Base-by-base conservation (phyloP, 305 asterid species). In the Ilex paraguariensis region DNA sequence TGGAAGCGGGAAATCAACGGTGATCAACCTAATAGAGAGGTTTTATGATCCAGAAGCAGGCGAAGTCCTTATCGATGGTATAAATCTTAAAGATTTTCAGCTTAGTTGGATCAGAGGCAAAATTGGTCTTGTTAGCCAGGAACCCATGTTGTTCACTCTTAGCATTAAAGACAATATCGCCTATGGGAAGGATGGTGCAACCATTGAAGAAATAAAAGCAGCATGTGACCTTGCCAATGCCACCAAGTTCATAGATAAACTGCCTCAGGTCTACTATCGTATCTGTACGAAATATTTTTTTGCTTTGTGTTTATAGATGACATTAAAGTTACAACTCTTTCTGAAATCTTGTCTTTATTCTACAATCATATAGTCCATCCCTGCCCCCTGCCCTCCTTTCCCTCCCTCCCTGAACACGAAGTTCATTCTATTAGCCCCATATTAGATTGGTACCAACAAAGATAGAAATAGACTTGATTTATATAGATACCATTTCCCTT, bases 1-100 rank as follows among this genome's bases (percentile, higher is more conserved):
- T 70, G 94, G 96, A 6, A 78, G 87, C 57, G 96, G 96, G 8
- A 87, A 87, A 70, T 85, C 96, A 36, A 83, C 83, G 0, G 75
- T 87, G 2, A 65, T 85, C 54, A 87, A 61, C 62, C 81, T 87
- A 36, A 71, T 87, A 1, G 82, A 85, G 78, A 77, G 96, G 69
- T 88, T 83, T 64, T 88, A 88, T 69, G 96, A 50, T 50, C 54
- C 54, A 50, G 14, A 50, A 50, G 54, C 14, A 5, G 54, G 54
- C 13, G 54, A 50, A 88, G 78, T 88, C 61, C 63, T 83, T 62
- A 85, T 85, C 21, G 28, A 21, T 21, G 28, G 28, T 21, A 21
- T 21, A 21, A 21, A 21, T 21, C 28, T 21, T 1, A 21, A 74
- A 45, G 87, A 88, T 14, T 80, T 83, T 69, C 82, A 74, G 62